Evolutionary conservation across 352 stramenopile species (phyloP).

Genomic region (Phytophthora capsici): DNA sequence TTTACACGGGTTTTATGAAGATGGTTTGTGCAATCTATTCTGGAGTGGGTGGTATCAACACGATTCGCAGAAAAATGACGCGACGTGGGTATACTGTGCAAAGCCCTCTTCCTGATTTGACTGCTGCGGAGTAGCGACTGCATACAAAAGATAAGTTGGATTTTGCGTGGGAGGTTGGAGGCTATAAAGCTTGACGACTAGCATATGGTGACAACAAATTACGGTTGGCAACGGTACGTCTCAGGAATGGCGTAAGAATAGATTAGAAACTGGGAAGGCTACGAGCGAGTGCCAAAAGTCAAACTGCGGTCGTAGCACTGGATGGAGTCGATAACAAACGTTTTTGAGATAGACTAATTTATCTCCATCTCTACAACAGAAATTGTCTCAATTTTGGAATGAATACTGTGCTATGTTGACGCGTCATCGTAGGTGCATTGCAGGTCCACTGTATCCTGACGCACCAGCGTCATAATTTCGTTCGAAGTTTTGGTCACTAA

Average conservation of each 20-base stretch:
- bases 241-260: too few species aligned
- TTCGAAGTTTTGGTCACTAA: not conserved
- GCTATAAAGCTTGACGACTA: constrained; percentile 3
- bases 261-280: too few species aligned
- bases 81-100: not conserved
- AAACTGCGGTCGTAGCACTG: too few species aligned
- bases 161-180: constrained; percentile 1
- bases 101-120: not conserved
- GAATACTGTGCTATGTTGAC: not conserved
- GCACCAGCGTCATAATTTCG: constrained; percentile 2
- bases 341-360: too few species aligned
- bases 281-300: too few species aligned
- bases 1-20: too few species aligned
- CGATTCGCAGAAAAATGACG: constrained; percentile 14
- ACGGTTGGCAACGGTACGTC: too few species aligned
- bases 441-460: not conserved
- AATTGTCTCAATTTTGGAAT: too few species aligned
- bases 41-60: not conserved
- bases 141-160: not conserved
- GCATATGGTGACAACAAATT: not conserved
- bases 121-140: constrained; percentile 3
- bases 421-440: not conserved
- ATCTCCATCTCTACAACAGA: too few species aligned
- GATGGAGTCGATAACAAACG: too few species aligned
- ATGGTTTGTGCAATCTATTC: not conserved